Conservation (phyloP, 2,329 filamentous ascomycete species). For the Raffaelea albimanens region DNA sequence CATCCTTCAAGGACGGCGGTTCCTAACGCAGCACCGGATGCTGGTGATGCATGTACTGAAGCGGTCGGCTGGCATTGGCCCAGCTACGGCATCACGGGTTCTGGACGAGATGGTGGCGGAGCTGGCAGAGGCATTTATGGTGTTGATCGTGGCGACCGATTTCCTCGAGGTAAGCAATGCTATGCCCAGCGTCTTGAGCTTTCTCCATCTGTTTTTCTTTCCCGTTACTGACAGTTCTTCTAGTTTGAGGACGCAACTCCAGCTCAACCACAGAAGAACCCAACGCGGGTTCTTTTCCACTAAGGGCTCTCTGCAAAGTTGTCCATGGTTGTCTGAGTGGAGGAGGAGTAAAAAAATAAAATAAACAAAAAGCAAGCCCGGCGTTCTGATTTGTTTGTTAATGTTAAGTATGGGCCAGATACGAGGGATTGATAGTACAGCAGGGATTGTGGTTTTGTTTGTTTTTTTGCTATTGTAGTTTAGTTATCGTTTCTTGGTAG, state of each 20-base stretch:
- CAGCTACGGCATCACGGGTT: constrained; percentile 16
- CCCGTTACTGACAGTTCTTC: background rate
- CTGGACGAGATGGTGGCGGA: constrained; percentile 60
- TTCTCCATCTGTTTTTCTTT: background rate
- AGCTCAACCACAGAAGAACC: constrained; percentile 20
- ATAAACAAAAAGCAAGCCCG: too few relatives aligned
- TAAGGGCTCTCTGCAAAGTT: constrained; percentile 16
- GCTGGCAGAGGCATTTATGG: constrained; percentile 74
- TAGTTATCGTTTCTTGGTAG: too few relatives aligned
- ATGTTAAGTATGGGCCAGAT: too few relatives aligned
- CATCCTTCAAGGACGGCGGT: constrained; percentile 66
- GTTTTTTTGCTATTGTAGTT: too few relatives aligned
- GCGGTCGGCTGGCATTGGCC: constrained; percentile 64
- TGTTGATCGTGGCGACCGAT: constrained; percentile 71
- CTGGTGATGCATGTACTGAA: constrained; percentile 87
- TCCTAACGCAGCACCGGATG: constrained; percentile 73
- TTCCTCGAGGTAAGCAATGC: constrained; percentile 69
- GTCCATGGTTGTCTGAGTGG: background rate
- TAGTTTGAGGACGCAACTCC: constrained; percentile 31
- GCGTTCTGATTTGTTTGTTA: too few relatives aligned
- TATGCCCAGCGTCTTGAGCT: constrained; percentile 10
- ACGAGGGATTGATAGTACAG: too few relatives aligned
- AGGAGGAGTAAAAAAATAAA: too few relatives aligned
- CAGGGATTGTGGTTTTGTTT: too few relatives aligned
- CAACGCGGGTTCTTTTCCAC: constrained; percentile 29